Conservation (phyloP, 257 asterid genomes). For the Perilla frutescens region DNA sequence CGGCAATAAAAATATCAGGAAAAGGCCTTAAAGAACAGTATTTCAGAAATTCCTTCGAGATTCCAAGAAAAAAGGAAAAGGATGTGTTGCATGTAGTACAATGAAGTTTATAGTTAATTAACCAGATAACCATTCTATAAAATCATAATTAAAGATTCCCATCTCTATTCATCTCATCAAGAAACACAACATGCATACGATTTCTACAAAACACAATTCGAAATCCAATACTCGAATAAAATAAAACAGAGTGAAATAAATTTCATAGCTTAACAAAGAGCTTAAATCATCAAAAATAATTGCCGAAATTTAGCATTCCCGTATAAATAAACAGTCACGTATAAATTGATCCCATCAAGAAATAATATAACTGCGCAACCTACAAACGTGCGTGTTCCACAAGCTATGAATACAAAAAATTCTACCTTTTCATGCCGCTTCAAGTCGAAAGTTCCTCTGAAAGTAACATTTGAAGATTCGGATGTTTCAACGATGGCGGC, state of each 20-base stretch:
- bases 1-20: not conserved
- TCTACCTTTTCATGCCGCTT: slow-evolving; percentile 61
- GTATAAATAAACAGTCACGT: not conserved
- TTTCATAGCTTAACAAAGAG: not conserved
- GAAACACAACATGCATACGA: not conserved
- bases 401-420: not conserved
- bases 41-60: slow-evolving; percentile 1
- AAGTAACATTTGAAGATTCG: slow-evolving; percentile 50
- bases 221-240: not conserved
- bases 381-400: not conserved
- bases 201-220: not conserved
- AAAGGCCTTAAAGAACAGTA: not conserved
- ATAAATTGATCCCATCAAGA: slow-evolving; percentile 6
- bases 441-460: slow-evolving; percentile 49
- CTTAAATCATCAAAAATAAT: not conserved
- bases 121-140: not conserved
- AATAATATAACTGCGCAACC: not conserved
- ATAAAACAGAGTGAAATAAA: not conserved
- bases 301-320: not conserved
- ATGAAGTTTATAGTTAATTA: not conserved
- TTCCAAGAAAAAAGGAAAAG: not conserved
- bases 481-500: slow-evolving; percentile 53
- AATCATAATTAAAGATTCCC: slow-evolving; percentile 2
- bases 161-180: slow-evolving; percentile 18
- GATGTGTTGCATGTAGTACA: not conserved